phyloP scores from a whole-genome alignment of 345 rosid genomes.

The Combretum micranthum region DNA sequence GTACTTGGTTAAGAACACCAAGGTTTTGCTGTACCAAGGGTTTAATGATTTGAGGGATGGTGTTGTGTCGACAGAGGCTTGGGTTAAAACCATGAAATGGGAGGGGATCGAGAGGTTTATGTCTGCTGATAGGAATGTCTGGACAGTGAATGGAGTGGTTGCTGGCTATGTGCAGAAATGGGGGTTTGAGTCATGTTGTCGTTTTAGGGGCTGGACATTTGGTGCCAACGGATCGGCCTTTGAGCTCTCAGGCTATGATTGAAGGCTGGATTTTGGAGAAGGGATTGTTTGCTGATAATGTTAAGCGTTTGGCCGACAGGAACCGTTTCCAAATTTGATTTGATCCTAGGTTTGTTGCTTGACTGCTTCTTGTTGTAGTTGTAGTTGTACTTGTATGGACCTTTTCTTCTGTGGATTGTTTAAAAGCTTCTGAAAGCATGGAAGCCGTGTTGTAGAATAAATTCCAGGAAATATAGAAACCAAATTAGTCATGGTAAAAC shows the following conservation, averaged over 20 bases:
- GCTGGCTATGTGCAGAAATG: constrained; percentile 74
- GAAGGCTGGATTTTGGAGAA: constrained; percentile 62
- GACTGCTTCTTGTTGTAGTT: too few species aligned
- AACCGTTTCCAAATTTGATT: background rate
- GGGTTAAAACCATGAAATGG: constrained; percentile 75
- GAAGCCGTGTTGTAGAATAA: too few species aligned
- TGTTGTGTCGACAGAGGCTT: constrained; percentile 63
- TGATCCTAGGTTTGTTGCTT: background rate
- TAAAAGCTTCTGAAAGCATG: too few species aligned
- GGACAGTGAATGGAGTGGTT: constrained; percentile 46
- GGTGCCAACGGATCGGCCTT: constrained; percentile 52
- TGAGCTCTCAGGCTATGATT: constrained; percentile 62
- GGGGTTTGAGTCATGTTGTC: constrained; percentile 43
- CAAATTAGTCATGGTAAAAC: too few species aligned
- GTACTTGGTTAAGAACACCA: constrained; percentile 32
- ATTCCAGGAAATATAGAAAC: too few species aligned
- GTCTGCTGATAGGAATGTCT: constrained; percentile 47
- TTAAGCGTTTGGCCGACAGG: background rate
- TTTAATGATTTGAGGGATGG: constrained; percentile 54
- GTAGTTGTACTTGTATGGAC: background rate
- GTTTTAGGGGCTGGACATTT: constrained; percentile 66
- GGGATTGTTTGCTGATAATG: constrained; percentile 29
- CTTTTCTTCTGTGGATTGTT: constrained; percentile 4
- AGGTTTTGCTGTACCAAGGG: constrained; percentile 69
- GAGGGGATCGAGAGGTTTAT: constrained; percentile 35